phyloP scores from a whole-genome alignment of 371 early-diverging fungal species.

The Mycotypha africana region DNA sequence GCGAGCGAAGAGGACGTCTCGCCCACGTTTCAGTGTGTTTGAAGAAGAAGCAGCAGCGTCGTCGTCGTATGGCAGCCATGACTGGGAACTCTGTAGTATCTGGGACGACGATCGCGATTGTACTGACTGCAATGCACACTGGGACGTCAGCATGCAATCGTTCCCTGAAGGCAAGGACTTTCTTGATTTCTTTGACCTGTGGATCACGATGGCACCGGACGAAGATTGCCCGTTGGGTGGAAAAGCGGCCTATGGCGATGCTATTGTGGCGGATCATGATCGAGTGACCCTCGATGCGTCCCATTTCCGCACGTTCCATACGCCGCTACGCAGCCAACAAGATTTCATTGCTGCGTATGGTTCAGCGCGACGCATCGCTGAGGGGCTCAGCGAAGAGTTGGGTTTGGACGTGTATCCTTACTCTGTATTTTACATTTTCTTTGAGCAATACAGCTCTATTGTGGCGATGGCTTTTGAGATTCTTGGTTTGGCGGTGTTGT shows the following conservation, averaged over 20 bases:
- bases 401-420: constrained; percentile 62
- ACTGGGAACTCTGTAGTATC: constrained; percentile 41
- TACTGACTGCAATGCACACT: constrained; percentile 47
- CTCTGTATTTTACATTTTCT: constrained; percentile 73
- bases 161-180: constrained; percentile 62
- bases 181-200: constrained; percentile 48
- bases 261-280: constrained; percentile 35
- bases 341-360: constrained; percentile 66
- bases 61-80: constrained; percentile 3
- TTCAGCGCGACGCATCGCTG: constrained; percentile 61
- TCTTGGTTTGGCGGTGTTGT: constrained; percentile 46
- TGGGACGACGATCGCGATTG: constrained; percentile 58
- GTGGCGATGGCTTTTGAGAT: constrained; percentile 51
- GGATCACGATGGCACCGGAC: constrained; percentile 52
- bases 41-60: too few relatives aligned
- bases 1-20: too few relatives aligned
- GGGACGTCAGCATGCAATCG: constrained; percentile 52
- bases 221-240: constrained; percentile 68
- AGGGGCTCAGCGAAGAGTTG: constrained; percentile 40
- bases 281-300: constrained; percentile 43
- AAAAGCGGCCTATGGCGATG: constrained; percentile 67
- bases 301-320: constrained; percentile 68
- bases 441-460: constrained; percentile 70
- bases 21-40: too few relatives aligned
- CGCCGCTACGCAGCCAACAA: constrained; percentile 55